These are phyloP conservation scores for Atkinsonella hypoxylon DNA, from an alignment of 2,329 filamentous ascomycete species.

Conservation along the genomic window DNA sequence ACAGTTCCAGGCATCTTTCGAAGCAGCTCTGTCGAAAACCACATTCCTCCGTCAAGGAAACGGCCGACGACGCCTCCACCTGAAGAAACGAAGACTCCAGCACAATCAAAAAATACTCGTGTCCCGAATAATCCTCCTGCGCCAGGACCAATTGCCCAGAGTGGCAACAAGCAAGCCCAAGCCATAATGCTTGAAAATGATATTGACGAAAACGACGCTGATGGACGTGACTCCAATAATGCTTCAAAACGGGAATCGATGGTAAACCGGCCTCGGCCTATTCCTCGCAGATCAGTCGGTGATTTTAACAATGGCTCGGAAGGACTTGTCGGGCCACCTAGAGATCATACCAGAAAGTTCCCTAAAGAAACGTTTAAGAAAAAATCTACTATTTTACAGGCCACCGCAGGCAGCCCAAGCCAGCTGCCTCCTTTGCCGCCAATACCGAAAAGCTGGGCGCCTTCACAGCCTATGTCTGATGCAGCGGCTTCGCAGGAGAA, in stretches of 20 bases:
- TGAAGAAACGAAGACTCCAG: slow-evolving; percentile 17
- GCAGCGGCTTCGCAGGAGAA: neutral
- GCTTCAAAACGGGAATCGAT: slow-evolving; percentile 23
- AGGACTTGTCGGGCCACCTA: neutral
- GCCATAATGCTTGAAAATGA: slow-evolving; percentile 45
- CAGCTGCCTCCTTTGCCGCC: neutral
- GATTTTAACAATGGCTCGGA: neutral
- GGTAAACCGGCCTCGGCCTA: slow-evolving; percentile 43
- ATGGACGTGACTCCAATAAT: slow-evolving; percentile 8
- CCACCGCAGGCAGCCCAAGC: neutral
- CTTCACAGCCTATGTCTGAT: neutral
- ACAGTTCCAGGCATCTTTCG: slow-evolving; percentile 17
- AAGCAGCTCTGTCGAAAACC: slow-evolving; percentile 17
- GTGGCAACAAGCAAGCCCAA: slow-evolving; percentile 18
- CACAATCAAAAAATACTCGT: slow-evolving; percentile 34
- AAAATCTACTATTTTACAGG: neutral
- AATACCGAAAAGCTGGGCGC: neutral
- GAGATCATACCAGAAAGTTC: neutral
- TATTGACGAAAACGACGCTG: slow-evolving; percentile 42
- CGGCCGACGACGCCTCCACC: slow-evolving; percentile 11
- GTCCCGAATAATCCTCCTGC: slow-evolving; percentile 36
- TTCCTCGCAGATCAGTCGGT: slow-evolving; percentile 31
- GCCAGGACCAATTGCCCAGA: slow-evolving; percentile 16
- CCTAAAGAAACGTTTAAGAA: neutral
- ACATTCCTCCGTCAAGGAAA: slow-evolving; percentile 21